These are phyloP conservation scores for Actinomortierella ambigua DNA, from an alignment of 371 early-diverging fungal genomes.

Conservation along the genomic window DNA sequence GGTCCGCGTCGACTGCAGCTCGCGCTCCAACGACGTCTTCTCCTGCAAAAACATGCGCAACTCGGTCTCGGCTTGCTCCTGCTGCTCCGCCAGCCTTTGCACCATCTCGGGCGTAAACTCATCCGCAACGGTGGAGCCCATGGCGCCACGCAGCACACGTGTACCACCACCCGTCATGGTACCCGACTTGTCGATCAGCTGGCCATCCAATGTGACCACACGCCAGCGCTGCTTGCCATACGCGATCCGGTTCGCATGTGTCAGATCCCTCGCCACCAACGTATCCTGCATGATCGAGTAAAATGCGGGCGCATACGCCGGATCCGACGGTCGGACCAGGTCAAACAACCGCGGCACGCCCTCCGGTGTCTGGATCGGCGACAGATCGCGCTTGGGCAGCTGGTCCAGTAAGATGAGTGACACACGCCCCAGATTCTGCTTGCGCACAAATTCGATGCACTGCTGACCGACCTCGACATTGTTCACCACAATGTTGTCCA, in stretches of 20 bases:
- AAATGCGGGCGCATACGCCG: conserved; percentile 84
- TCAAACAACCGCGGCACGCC: conserved; percentile 92
- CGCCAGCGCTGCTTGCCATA: conserved; percentile 84
- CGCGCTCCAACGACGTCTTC: conserved; percentile 56
- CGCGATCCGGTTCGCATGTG: conserved; percentile 94
- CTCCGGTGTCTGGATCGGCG: conserved; percentile 76
- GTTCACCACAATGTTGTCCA: conserved; percentile 97
- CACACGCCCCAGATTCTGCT: conserved; percentile 88
- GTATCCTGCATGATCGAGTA: conserved; percentile 94
- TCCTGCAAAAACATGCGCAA: conserved; percentile 55
- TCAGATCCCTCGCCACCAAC: conserved; percentile 86
- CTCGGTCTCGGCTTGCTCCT: conserved; percentile 62
- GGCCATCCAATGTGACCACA: conserved; percentile 97
- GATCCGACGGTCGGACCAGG: conserved; percentile 81
- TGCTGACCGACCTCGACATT: conserved; percentile 91
- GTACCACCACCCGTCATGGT: conserved; percentile 98
- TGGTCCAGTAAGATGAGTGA: conserved; percentile 91
- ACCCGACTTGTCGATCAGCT: conserved; percentile 96
- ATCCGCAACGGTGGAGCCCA: conserved; percentile 75
- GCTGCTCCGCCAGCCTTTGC: conserved; percentile 59
- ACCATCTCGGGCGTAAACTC: conserved; percentile 65
- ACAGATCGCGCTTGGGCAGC: conserved; percentile 56
- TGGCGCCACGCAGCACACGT: conserved; percentile 74
- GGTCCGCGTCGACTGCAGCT: conserved; percentile 57
- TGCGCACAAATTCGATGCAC: conserved; percentile 91